These are phyloP conservation scores for Apostasia shenzhenica DNA, from an alignment of 106 monocot species.

Conservation along the genomic window DNA sequence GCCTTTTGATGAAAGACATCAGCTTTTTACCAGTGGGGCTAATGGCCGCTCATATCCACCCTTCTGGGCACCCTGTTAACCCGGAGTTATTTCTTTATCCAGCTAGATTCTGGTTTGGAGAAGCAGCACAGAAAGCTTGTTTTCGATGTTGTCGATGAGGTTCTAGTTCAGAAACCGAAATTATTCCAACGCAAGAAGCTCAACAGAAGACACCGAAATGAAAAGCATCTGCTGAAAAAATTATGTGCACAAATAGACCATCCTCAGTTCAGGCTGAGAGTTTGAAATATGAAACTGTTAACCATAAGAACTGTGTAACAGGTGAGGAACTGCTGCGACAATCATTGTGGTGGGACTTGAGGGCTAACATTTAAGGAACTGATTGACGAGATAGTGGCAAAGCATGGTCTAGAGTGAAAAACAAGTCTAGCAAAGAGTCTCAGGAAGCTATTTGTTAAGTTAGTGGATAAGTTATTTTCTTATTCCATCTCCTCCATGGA, in stretches of 20 bases:
- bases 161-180: constrained; percentile 28
- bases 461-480: not conserved
- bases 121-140: constrained; percentile 42
- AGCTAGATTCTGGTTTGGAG: constrained; percentile 8
- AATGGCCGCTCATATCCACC: constrained; percentile 26
- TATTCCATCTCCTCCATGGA: not conserved
- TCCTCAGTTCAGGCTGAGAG: constrained; percentile 5
- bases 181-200: constrained; percentile 3
- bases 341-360: constrained; percentile 36
- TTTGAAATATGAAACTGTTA: not conserved
- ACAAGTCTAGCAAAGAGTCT: constrained; percentile 11
- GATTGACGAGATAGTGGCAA: constrained; percentile 29
- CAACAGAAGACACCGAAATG: constrained; percentile 3
- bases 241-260: constrained; percentile 33
- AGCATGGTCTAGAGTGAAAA: not conserved
- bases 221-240: constrained; percentile 25
- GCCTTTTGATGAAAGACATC: constrained; percentile 35
- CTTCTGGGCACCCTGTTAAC: constrained; percentile 19
- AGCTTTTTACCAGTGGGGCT: not conserved
- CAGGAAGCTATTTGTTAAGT: constrained; percentile 27
- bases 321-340: constrained; percentile 12
- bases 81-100: constrained; percentile 39
- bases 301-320: constrained; percentile 13
- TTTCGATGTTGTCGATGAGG: constrained; percentile 44
- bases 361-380: constrained; percentile 51